Base-by-base conservation (phyloP, 371 early-diverging fungal genomes). In the Sporodiniella umbellata region DNA sequence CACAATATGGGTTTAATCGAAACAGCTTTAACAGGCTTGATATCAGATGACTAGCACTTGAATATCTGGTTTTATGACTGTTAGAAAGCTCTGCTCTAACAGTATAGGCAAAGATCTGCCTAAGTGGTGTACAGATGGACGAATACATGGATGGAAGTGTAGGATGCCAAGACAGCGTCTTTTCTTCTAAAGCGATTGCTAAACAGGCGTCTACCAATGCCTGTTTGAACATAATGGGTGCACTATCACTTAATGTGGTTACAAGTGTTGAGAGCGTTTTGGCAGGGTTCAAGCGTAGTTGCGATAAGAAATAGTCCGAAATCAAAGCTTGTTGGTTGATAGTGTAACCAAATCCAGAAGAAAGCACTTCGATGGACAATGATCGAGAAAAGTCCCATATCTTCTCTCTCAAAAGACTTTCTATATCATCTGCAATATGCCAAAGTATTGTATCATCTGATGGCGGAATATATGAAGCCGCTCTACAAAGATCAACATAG, bases 401-500 rank as follows among this genome's bases (percentile, higher is more conserved):
- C 37, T 81, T 79, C 33, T 83, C 84, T 61, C 76, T 69, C 21
- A 90, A 61, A 33, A 86, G 82, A 33, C 69, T 72, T 53, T 89
- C 91, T 17, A 87, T 72, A 51, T 84, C 83, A 0, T 83, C 80
- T 4, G 85, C 85, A 38, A 89, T 71, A 24, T 78, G 68, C 5
- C 82, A 68, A 15, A 91, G 58, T 4, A 85, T 80, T 4, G 75
- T 74, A 10, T 81, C 78, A 23, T 87, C 86, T 14, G 70, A 70
- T 26, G 80, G 80, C 33, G 76, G 56, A 14, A 87, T 75, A 51
- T 78, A 88, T 0, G 87, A 83, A 1, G 81, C 75, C 15, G 88
- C 89, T 48, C 82, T 81, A 52, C 85, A 87, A 2, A 92, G 47
- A 45, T 92, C 90, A 0, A 89, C 86, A 49, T 79, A 87, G 55